phyloP scores from a whole-genome alignment of 106 monocot species.

The Platanthera guangdongensis region DNA sequence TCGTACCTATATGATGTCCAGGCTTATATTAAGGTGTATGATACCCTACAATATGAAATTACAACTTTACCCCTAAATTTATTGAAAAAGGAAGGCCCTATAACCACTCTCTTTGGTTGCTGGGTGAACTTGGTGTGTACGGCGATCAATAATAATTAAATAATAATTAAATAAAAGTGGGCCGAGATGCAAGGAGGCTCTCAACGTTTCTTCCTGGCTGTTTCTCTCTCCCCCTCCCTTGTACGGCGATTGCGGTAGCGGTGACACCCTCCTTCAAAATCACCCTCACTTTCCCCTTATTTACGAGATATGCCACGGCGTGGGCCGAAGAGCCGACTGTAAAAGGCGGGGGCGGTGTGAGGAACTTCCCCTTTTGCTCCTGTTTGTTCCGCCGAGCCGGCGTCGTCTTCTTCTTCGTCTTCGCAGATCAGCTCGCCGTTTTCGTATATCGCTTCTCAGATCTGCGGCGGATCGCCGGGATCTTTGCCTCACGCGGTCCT shows the following conservation, averaged over 20 bases:
- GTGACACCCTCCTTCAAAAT: background rate
- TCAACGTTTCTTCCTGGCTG: background rate
- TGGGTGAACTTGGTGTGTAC: slow-evolving; percentile 1
- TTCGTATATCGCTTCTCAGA: background rate
- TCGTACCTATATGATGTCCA: no score
- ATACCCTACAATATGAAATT: no score
- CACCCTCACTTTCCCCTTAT: background rate
- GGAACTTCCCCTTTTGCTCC: background rate
- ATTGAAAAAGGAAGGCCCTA: no score
- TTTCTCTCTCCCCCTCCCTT: background rate
- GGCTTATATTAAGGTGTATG: no score
- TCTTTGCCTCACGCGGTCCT: background rate
- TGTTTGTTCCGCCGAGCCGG: slow-evolving; percentile 2
- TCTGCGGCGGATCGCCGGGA: background rate
- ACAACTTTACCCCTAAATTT: no score
- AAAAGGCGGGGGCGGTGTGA: slow-evolving; percentile 4
- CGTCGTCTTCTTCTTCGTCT: slow-evolving; percentile 5
- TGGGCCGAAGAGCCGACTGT: slow-evolving; percentile 4
- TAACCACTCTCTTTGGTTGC: no score
- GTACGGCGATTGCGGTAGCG: background rate
- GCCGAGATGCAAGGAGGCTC: background rate
- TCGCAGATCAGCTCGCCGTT: background rate
- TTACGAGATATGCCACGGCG: slow-evolving; percentile 3
- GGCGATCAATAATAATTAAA: background rate
- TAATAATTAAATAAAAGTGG: background rate